Conservation (phyloP, 805 yeast species). For the Priceomyces melissophilus region DNA sequence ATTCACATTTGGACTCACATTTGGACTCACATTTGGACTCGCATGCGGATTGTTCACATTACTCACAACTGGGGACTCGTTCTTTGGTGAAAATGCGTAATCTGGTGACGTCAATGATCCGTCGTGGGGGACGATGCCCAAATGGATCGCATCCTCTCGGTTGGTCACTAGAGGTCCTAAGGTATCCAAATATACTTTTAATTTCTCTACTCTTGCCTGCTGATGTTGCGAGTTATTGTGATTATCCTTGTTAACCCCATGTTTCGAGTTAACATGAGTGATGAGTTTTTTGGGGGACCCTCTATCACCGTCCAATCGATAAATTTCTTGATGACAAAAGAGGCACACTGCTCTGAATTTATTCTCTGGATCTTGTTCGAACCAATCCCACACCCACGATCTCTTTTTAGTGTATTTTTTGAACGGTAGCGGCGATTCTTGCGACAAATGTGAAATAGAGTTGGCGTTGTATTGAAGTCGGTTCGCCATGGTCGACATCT, state of each 20-base stretch:
- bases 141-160: conserved; percentile 8
- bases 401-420: conserved; percentile 15
- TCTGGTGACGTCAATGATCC: conserved; percentile 1
- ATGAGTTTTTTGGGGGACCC: conserved; percentile 16
- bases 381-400: conserved; percentile 19
- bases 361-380: conserved; percentile 14
- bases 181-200: conserved; percentile 6
- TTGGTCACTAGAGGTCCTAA: conserved; percentile 13
- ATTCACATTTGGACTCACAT: too few species aligned
- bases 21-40: too few species aligned
- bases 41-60: too few species aligned
- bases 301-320: conserved; percentile 14
- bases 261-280: conserved; percentile 15
- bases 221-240: conserved; percentile 3
- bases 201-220: conserved; percentile 8
- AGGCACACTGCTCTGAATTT: conserved; percentile 15
- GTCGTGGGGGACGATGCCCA: conserved; percentile 7
- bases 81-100: background rate
- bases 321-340: conserved; percentile 14
- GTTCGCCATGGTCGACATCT: conserved; percentile 10
- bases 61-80: too few species aligned
- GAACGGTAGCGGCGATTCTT: conserved; percentile 14
- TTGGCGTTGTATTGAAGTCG: conserved; percentile 12
- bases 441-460: conserved; percentile 13
- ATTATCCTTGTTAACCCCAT: conserved; percentile 13